Base-by-base conservation (phyloP, 2,329 filamentous ascomycete species). In the Westerdykella ornata region DNA sequence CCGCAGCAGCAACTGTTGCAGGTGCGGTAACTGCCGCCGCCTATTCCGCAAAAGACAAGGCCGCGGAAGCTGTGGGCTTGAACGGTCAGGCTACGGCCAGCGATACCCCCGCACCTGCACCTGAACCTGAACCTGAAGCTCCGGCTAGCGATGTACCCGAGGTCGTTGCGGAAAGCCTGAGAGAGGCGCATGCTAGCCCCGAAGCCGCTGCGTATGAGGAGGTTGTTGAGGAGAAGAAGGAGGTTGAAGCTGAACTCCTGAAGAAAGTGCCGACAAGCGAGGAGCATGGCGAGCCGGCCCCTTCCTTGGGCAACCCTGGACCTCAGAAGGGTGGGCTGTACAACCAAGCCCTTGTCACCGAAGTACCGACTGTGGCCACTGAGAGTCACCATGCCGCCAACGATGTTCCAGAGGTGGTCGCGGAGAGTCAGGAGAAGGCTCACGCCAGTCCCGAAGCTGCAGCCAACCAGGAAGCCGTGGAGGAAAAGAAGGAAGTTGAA, bases 401-500 rank as follows among this genome's bases (percentile, higher is more conserved):
- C n/a, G 57, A 50, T 46, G 33, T 50, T 30, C 79, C 80, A 22
- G 72, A 75, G 42, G 64, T 82, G 30, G 82, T 86, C 43, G 80
- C 77, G 60, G 76, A 85, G 55, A 84, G 80, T 65, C 81, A 86
- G 57, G 69, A 77, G 49, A 78, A 79, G 57, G 80, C 81, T 12
- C 63, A 76, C 41, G 69, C 71, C 30, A 67, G 71, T 7, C 76
- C 82, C 85, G 7, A 79, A 78, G 62, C 74, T 72, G 8, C 73
- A 88, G 5, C 74, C 22, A 71, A 78, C 42, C 68, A 77, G 19
- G 71, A 76, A 38, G 82, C 82, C 55, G 82, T 88, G 5, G 66
- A 73, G 51, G 82, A 83, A 54, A 86, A 86, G 74, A 76, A 73
- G 34, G 70, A 72, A 39, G 72, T 85, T 5, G 87, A 94, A 70